Evolutionary conservation across 164 flowering plant genomes (phyloP), one percentile per base, ranked within the genome.

Genomic region (Magnolia kwangsiensis): DNA sequence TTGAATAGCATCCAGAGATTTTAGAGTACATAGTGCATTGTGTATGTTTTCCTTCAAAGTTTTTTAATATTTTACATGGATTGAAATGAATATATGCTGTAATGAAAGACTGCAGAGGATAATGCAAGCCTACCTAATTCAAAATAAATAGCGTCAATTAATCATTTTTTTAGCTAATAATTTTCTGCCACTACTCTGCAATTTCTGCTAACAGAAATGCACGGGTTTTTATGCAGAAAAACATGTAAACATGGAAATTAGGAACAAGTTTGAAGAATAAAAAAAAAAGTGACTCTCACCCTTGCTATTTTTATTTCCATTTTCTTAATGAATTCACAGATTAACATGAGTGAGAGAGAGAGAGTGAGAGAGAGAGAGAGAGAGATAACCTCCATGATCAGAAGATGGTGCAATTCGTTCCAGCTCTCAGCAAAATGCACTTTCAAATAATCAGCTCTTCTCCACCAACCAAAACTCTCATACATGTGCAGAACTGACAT

Each of bases 381-480:
- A 74, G 37, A 61, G 72, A 70, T 1, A 84, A 96, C 97, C 88
- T 96, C 99, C 99, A 96, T 96, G 77, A 96, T 96, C 76, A 96
- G 97, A 81, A 96, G 84, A 85, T 96, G 99, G 74, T 96, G 98
- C 99, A 96, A 94, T 86, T 96, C 99, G 82, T 94, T 94, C 97
- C 98, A 94, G 88, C 97, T 96, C 87, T 96, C 99, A 74, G 98
- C 99, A 89, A 96, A 96, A 83, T 96, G 98, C 72, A 96, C 98
- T 88, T 94, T 90, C 80, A 96, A 78, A 82, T 96, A 96, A 83
- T 96, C 99, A 61, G 97, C 97, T 82, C 88, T 86, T 87, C 98
- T 88, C 97, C 99, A 96, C 99, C 99, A 94, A 78, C 99, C 99
- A 85, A 92, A 90, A 83, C 86, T 92, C 90, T 96, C 97, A 76